phyloP scores from a whole-genome alignment of 805 yeast species.

The Candida boidinii region DNA sequence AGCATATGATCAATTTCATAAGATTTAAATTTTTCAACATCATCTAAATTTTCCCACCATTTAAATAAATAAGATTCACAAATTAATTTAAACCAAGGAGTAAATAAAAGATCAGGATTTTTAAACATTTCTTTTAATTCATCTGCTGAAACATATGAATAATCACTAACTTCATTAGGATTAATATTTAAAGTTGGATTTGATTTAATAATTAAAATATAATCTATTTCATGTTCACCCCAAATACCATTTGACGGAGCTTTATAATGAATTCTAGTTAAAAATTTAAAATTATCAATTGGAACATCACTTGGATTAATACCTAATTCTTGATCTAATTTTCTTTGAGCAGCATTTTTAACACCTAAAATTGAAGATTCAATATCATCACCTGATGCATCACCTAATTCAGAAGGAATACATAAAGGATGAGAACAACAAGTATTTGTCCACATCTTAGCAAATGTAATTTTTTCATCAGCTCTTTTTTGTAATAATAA shows the following conservation, averaged over 20 bases:
- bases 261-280: constrained; percentile 92
- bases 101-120: constrained; percentile 56
- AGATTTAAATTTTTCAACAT: constrained; percentile 41
- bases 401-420: constrained; percentile 71
- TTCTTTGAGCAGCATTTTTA: constrained; percentile 83
- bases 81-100: constrained; percentile 97
- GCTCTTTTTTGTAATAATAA: constrained; percentile 93
- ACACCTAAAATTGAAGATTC: constrained; percentile 66
- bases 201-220: constrained; percentile 71
- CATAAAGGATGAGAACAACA: constrained; percentile 98
- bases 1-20: constrained; percentile 42
- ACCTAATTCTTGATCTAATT: constrained; percentile 89
- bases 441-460: constrained; percentile 97
- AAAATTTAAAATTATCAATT: constrained; percentile 60
- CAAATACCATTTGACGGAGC: constrained; percentile 73
- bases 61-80: constrained; percentile 84
- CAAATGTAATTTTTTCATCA: constrained; percentile 91
- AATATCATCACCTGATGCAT: constrained; percentile 27
- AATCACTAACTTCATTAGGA: constrained; percentile 81
- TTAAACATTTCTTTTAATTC: constrained; percentile 72
- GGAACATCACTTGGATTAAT: constrained; percentile 53
- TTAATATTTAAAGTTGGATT: constrained; percentile 41
- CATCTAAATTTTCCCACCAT: constrained; percentile 84
- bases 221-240: constrained; percentile 99
- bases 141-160: constrained; percentile 58